Conservation (phyloP, 1,139 yeast genomes). For the Ogataea hybrid region DNA sequence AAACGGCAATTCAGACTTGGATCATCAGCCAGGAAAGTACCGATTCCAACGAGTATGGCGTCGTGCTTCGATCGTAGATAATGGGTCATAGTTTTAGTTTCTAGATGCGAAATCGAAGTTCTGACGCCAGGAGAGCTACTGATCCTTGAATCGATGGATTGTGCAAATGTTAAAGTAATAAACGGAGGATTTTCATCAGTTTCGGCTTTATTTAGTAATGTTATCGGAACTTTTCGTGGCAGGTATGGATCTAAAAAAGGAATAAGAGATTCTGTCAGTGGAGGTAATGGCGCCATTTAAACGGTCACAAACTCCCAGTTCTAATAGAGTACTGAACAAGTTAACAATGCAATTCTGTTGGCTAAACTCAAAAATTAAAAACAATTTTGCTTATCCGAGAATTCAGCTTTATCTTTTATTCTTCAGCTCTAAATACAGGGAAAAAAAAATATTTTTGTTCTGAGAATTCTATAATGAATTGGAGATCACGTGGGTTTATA, state of each 20-base stretch:
- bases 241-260: constrained; percentile 38
- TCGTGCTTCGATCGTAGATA: constrained; percentile 76
- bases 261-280: constrained; percentile 35
- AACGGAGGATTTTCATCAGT: constrained; percentile 35
- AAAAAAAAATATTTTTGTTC: no score
- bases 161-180: constrained; percentile 88
- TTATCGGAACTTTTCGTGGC: constrained; percentile 27
- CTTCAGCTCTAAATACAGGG: background rate
- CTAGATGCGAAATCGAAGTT: constrained; percentile 80
- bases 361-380: background rate
- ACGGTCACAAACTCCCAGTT: no score
- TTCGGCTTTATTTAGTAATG: no score
- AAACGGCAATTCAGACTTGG: constrained; percentile 82
- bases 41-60: constrained; percentile 78
- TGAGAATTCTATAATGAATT: background rate
- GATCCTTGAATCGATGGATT: constrained; percentile 82
- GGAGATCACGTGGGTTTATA: background rate
- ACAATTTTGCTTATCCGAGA: background rate
- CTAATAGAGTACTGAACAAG: no score
- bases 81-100: constrained; percentile 95
- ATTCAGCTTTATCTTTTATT: background rate
- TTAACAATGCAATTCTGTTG: background rate
- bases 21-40: constrained; percentile 81
- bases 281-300: constrained; percentile 30
- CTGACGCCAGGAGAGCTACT: constrained; percentile 71